Conservation (phyloP, 805 yeast genomes). For the Starmerella floricola region DNA sequence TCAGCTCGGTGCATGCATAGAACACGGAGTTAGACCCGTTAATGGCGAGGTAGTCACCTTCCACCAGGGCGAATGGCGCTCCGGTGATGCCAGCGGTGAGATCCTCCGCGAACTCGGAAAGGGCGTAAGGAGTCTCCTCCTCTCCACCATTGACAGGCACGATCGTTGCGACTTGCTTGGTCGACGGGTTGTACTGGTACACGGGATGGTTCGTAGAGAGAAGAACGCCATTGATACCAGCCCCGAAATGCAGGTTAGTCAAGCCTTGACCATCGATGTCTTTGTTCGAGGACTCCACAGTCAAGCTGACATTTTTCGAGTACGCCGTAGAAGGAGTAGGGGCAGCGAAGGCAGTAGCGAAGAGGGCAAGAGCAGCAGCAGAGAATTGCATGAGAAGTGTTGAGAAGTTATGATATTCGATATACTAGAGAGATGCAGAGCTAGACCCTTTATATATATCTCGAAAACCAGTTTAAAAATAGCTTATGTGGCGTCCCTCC, state of each 20-base stretch:
- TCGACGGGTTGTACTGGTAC: constrained; percentile 1
- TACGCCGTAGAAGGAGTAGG: constrained; percentile 5
- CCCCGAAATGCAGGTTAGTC: constrained; percentile 14
- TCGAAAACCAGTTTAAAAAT: neutral
- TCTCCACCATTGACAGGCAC: neutral
- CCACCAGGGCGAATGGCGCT: neutral
- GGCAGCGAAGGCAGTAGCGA: neutral
- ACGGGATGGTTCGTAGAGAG: neutral
- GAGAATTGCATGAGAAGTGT: constrained; percentile 1
- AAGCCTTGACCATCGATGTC: constrained; percentile 4
- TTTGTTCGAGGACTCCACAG: constrained; percentile 7
- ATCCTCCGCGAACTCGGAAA: neutral
- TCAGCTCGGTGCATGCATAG: constrained; percentile 11
- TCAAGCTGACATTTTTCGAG: constrained; percentile 1
- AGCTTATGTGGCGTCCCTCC: neutral
- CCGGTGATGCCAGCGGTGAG: constrained; percentile 1
- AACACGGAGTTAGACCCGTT: constrained; percentile 15
- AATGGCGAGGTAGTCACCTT: constrained; percentile 8
- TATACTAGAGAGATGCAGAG: neutral
- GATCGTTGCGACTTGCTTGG: neutral
- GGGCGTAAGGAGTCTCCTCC: neutral
- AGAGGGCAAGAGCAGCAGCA: neutral
- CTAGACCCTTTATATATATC: neutral
- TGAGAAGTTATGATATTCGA: neutral
- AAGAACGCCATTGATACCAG: constrained; percentile 14